Evolutionary conservation across 805 yeast genomes (phyloP).

Genomic region (Komagataella phaffii): DNA sequence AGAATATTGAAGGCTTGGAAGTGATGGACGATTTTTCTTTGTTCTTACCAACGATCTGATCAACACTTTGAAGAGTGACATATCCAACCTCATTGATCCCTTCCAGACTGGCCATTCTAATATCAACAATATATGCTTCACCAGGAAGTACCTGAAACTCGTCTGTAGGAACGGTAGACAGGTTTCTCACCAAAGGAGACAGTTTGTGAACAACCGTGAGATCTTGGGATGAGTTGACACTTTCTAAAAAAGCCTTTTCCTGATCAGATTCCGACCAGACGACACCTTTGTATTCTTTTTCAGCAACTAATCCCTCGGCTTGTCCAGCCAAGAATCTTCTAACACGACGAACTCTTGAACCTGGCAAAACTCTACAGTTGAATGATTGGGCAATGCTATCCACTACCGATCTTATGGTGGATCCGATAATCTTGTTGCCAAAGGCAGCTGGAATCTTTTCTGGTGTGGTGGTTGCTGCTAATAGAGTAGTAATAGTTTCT

Average conservation of each 20-base stretch:
- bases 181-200: conserved; percentile 20
- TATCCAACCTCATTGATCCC: conserved; percentile 48
- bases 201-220: conserved; percentile 24
- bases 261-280: conserved; percentile 78
- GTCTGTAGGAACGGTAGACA: conserved; percentile 62
- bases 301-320: conserved; percentile 84
- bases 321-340: conserved; percentile 95
- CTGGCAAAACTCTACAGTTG: conserved; percentile 81
- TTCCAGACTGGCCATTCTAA: conserved; percentile 59
- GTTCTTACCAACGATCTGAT: conserved; percentile 49
- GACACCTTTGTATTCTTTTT: conserved; percentile 86
- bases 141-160: conserved; percentile 66
- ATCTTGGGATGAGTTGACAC: conserved; percentile 20
- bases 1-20: conserved; percentile 57
- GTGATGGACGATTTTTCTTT: conserved; percentile 35
- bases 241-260: conserved; percentile 24
- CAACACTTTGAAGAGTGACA: conserved; percentile 54
- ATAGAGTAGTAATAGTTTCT: conserved; percentile 68
- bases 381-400: conserved; percentile 79
- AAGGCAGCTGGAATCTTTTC: conserved; percentile 56
- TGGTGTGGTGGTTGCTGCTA: conserved; percentile 64
- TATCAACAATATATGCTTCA: conserved; percentile 78
- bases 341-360: conserved; percentile 82
- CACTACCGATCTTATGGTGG: conserved; percentile 57
- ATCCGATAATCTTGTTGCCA: conserved; percentile 44